Percentiles rank a stretch among this genome's conserved stretches.
These are phyloP conservation scores for Aristolochia californica DNA, from an alignment of 164 flowering plant genomes.

Conservation along the genomic window DNA sequence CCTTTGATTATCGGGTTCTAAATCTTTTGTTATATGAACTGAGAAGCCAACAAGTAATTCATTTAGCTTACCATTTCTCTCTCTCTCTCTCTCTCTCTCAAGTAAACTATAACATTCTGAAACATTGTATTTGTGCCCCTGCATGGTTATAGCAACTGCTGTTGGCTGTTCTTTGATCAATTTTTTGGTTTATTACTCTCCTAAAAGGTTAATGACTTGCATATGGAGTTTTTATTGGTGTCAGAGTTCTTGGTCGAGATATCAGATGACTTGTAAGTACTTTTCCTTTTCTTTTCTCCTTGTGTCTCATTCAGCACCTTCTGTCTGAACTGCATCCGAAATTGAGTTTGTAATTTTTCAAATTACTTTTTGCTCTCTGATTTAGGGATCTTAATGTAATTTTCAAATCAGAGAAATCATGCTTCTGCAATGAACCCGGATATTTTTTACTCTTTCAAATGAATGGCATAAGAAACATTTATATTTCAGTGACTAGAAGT, in stretches of 20 bases:
- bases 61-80: background rate
- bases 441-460: too few species aligned
- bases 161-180: background rate
- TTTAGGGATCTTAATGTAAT: too few species aligned
- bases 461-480: too few species aligned
- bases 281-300: background rate
- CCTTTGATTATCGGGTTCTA: slow-evolving; percentile 86
- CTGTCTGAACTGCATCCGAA: too few species aligned
- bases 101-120: background rate
- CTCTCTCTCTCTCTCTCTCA: background rate
- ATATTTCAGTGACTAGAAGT: too few species aligned
- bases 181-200: slow-evolving; percentile 5
- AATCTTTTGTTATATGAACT: slow-evolving; percentile 76
- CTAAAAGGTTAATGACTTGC: slow-evolving; percentile 72
- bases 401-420: too few species aligned
- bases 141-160: background rate
- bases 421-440: too few species aligned
- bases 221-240: slow-evolving; percentile 81
- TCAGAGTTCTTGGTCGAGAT: slow-evolving; percentile 92
- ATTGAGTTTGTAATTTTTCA: too few species aligned
- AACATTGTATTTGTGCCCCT: background rate
- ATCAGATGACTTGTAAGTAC: slow-evolving; percentile 86
- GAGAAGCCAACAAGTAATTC: slow-evolving; percentile 56
- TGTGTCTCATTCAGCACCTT: too few species aligned
- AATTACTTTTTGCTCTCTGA: too few species aligned